phyloP scores from a whole-genome alignment of 805 yeast species.

The Nakazawaea pomicola region DNA sequence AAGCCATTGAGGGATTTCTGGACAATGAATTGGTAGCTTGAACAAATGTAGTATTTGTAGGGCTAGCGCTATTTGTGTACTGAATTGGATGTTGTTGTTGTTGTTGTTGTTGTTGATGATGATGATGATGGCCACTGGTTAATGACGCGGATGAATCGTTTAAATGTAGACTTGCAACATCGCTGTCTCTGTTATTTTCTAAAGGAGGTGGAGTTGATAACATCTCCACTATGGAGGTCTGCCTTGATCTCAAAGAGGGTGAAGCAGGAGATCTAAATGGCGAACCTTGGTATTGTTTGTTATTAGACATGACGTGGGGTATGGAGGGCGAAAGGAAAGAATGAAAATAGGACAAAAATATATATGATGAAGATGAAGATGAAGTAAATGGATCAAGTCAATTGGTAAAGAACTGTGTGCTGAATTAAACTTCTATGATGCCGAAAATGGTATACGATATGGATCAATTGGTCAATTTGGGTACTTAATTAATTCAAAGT shows the following conservation, averaged over 20 bases:
- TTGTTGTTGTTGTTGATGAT: conserved; percentile 8
- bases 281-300: conserved; percentile 30
- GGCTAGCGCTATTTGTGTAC: too few relatives aligned
- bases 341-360: too few relatives aligned
- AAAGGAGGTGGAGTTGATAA: conserved; percentile 73
- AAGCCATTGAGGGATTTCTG: conserved; percentile 30
- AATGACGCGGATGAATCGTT: conserved; percentile 2
- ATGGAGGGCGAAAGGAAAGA: background rate
- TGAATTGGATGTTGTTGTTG: background rate
- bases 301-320: background rate
- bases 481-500: too few relatives aligned
- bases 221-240: conserved; percentile 71
- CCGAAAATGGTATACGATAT: too few relatives aligned
- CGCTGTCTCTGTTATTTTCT: conserved; percentile 23
- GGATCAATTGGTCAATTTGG: too few relatives aligned
- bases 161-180: conserved; percentile 15
- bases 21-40: conserved; percentile 22
- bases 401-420: too few relatives aligned
- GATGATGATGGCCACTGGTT: background rate
- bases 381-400: too few relatives aligned
- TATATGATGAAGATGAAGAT: too few relatives aligned
- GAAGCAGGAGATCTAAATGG: conserved; percentile 34
- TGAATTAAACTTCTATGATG: too few relatives aligned
- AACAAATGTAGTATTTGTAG: conserved; percentile 1
- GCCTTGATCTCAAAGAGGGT: conserved; percentile 34